Evolutionary conservation across 306 rosid species (phyloP), one percentile per base, ranked within the genome.

Genomic region (Senna tora): DNA sequence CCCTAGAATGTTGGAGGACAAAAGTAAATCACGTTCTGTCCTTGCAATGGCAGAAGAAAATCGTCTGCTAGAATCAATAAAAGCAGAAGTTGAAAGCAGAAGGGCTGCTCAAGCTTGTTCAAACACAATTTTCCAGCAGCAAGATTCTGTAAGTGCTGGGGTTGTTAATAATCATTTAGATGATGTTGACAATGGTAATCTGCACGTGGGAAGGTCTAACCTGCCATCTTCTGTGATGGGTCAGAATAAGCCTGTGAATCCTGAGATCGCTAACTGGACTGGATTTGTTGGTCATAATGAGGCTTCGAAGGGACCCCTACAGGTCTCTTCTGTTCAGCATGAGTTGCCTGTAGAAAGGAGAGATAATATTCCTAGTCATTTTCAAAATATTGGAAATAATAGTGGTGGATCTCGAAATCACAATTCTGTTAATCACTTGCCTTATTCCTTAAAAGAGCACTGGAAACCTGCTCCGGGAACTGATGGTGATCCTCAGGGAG

Each of bases 391-490:
- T 61, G 55, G 71, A 41, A 88, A 77, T 47, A 80, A 74, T 39
- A 80, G 56, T 75, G 45, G 75, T 80, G 87, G 81, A 72, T 72
- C 77, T 7, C 83, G 88, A 65, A 82, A 79, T 81, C 90, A 79
- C 61, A 76, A 67, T 73, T 71, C 82, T 65, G 73, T 82, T 34
- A 78, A 74, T 69, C 85, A 77, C 39, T 58, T 71, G 45, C 38
- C 94, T 83, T 80, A 79, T 81, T 63, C 92, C 28, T 75, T 82
- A 7, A 80, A 89, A 79, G 98, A 91, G 76, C 92, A 79, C 25
- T 91, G 96, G 99, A 94, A 84, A 81, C 82, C 89, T 60, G 78
- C 84, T 75, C 77, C 90, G 34, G 92, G 87, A 72, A 51, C 76
- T 53, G 90, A 79, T 47, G 87, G 73, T 72, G 83, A 84, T 70